phyloP scores from a whole-genome alignment of 2,329 filamentous ascomycete species.

The Elsinoe australis region DNA sequence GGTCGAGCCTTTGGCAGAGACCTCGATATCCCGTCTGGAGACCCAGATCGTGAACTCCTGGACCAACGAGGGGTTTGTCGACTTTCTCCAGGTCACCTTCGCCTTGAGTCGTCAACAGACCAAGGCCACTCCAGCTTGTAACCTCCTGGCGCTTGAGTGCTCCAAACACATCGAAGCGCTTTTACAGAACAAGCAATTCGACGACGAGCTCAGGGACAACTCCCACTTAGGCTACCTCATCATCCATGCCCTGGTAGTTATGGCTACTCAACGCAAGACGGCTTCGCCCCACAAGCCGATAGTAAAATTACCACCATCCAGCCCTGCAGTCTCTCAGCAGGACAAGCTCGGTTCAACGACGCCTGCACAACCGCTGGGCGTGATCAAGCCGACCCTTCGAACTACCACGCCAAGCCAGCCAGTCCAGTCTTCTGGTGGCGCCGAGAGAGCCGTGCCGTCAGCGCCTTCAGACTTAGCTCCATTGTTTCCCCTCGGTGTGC shows the following conservation, averaged over 20 bases:
- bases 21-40: not conserved
- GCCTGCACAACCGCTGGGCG: no score
- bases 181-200: constrained; percentile 1
- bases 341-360: no score
- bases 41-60: not conserved
- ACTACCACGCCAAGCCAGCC: not conserved
- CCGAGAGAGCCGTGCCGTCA: no score
- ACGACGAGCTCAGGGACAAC: constrained; percentile 6
- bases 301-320: not conserved
- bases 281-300: not conserved
- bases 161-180: constrained; percentile 15
- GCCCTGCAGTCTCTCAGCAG: no score
- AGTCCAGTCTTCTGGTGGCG: no score
- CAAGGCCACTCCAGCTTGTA: not conserved
- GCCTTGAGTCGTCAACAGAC: not conserved
- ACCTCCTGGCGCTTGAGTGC: constrained; percentile 11
- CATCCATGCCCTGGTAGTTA: constrained; percentile 6
- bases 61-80: constrained; percentile 9
- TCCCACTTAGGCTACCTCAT: constrained; percentile 2
- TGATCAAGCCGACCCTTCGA: no score
- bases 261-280: not conserved
- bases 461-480: no score
- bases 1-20: not conserved
- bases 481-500: no score
- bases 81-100: constrained; percentile 13